Base-by-base conservation (phyloP, 805 yeast species). In the Candida sanyiensis region DNA sequence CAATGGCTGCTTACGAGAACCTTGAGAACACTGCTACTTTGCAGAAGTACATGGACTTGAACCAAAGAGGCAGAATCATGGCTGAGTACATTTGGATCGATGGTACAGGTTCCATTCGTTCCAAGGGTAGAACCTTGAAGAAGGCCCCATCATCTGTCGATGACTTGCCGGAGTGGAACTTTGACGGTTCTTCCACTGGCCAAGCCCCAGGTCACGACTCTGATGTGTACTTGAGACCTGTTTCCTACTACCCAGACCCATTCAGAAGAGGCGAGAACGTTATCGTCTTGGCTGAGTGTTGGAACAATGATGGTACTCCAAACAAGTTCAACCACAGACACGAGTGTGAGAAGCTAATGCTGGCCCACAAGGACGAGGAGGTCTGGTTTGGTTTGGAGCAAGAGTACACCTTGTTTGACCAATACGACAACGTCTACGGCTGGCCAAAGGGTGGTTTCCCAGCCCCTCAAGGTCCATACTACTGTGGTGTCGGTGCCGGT, bases 361-460 rank as follows among this genome's bases (percentile, higher is more conserved):
- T 78, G 59, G 96, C 96, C 50, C 96, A 90, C 69, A 70, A 75
- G 56, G 76, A 72, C 49, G 86, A 84, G 67, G 73, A 75, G 52
- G 80, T 87, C 56, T 93, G 98, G 98, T 93, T 93, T 57, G 98
- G 98, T 68, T 75, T 93, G 57, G 98, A 93, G 72, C 98, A 93
- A 74, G 98, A 93, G 69, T 93, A 93, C 74, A 93, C 98, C 52
- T 70, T 93, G 64, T 85, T 93, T 60, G 98, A 93, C 67, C 82
- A 84, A 64, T 82, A 67, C 58, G 95, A 85, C 66, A 70, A 82
- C 58, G 88, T 83, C 47, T 93, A 89, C 68, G 97, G 96, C 51
- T 93, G 98, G 98, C 98, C 98, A 67, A 81, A 85, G 74, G 97
- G 97, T 57, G 98, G 97, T 48, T 93, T 77, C 94, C 98, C 98